phyloP scores from a whole-genome alignment of 2,329 filamentous ascomycete genomes.

The Aspergillus hortae region DNA sequence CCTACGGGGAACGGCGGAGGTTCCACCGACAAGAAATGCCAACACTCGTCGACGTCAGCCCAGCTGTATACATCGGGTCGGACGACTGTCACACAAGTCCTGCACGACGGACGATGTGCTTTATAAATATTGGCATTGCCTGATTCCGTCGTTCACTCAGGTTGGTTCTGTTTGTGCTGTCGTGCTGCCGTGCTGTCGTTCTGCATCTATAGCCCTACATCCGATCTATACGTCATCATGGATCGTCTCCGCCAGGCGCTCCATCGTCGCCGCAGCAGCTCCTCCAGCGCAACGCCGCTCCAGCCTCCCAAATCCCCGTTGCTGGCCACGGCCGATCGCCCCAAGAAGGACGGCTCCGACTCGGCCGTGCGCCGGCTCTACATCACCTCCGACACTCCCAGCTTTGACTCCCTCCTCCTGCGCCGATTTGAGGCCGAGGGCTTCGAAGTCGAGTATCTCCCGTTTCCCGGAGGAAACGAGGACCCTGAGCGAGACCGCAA shows the following conservation, averaged over 20 bases:
- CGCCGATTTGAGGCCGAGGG: constrained; percentile 56
- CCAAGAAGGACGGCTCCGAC: not conserved
- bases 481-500: constrained; percentile 47
- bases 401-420: constrained; percentile 51
- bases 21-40: constrained; percentile 3
- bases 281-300: constrained; percentile 1
- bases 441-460: constrained; percentile 55
- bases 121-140: no score
- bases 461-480: constrained; percentile 30
- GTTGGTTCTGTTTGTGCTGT: no score
- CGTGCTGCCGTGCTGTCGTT: no score
- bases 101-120: no score
- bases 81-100: no score
- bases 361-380: constrained; percentile 23
- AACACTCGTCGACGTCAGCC: constrained; percentile 21
- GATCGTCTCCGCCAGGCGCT: constrained; percentile 15
- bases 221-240: not conserved
- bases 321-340: not conserved
- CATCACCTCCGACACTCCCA: constrained; percentile 26
- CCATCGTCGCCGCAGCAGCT: constrained; percentile 14
- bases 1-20: constrained; percentile 1
- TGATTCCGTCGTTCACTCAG: no score
- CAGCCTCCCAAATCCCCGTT: constrained; percentile 5
- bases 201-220: not conserved
- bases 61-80: not conserved